Percentiles rank a stretch among this genome's conserved stretches.
Conservation (phyloP, 1,139 yeast genomes). For the Pneumocystis murina region DNA sequence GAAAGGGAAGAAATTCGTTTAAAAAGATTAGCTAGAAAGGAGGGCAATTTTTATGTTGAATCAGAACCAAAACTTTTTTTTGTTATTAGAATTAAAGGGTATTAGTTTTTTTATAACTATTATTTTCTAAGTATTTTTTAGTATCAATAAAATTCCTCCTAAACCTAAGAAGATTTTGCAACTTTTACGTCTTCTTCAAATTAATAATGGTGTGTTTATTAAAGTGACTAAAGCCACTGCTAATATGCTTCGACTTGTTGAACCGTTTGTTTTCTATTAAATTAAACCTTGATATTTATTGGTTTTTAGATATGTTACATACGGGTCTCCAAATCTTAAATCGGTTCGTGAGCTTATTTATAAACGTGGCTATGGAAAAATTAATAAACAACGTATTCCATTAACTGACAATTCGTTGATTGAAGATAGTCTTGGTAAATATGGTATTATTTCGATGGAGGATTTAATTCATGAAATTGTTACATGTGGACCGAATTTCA, state of each 20-base stretch:
- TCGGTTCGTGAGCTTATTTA: constrained; percentile 92
- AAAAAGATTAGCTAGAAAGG: constrained; percentile 92
- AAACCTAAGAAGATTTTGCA: constrained; percentile 99
- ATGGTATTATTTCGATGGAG: constrained; percentile 91
- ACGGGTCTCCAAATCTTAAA: constrained; percentile 97
- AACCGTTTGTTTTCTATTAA: constrained; percentile 48
- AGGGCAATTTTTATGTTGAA: constrained; percentile 91
- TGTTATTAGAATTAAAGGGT: constrained; percentile 98
- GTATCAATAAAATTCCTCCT: constrained; percentile 93
- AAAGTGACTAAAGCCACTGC: constrained; percentile 96
- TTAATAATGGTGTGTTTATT: constrained; percentile 96
- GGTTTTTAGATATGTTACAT: constrained; percentile 41
- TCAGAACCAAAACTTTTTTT: constrained; percentile 95
- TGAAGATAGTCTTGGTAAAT: constrained; percentile 88
- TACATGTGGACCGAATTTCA: constrained; percentile 31
- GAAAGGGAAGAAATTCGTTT: constrained; percentile 86
- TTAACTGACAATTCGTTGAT: constrained; percentile 86
- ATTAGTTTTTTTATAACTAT: neutral
- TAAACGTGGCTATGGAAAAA: constrained; percentile 99
- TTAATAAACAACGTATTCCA: constrained; percentile 96
- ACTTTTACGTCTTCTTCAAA: constrained; percentile 92
- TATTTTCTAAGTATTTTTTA: neutral
- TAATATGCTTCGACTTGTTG: constrained; percentile 93
- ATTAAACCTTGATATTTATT: neutral
- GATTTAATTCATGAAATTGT: constrained; percentile 97